These are phyloP conservation scores for Phytophthora colocasiae DNA, from an alignment of 352 stramenopile genomes.

Conservation along the genomic window DNA sequence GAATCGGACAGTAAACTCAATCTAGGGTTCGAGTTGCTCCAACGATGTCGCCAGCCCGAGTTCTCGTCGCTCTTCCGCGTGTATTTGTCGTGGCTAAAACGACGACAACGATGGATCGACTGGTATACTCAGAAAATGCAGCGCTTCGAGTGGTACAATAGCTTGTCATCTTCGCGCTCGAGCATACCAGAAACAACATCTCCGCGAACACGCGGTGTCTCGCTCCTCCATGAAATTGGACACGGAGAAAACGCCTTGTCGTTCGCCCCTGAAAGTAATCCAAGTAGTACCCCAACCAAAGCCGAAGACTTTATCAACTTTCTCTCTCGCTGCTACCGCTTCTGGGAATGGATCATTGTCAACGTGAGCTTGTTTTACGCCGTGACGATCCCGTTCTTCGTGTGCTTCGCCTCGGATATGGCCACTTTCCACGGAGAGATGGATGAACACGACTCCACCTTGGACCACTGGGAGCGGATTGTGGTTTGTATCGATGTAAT, in stretches of 20 bases:
- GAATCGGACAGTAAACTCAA: constrained; percentile 65
- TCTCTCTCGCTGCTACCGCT: constrained; percentile 50
- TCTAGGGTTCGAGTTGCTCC: constrained; percentile 59
- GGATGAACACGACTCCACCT: neutral
- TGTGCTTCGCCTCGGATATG: constrained; percentile 62
- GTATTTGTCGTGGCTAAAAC: constrained; percentile 57
- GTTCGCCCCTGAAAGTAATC: constrained; percentile 3
- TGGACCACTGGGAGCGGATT: constrained; percentile 46
- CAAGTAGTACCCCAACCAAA: constrained; percentile 24
- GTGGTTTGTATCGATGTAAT: constrained; percentile 54
- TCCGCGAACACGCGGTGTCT: neutral
- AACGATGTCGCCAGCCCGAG: constrained; percentile 60
- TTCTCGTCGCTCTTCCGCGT: constrained; percentile 61
- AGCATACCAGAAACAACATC: too few species aligned
- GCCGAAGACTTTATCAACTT: constrained; percentile 66
- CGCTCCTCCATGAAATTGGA: constrained; percentile 20
- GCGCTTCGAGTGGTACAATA: constrained; percentile 16
- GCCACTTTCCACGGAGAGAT: constrained; percentile 21
- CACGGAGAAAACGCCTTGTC: too few species aligned
- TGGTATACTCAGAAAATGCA: constrained; percentile 7
- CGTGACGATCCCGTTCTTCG: constrained; percentile 60
- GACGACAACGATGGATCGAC: constrained; percentile 13
- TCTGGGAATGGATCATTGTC: constrained; percentile 66
- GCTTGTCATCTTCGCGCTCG: constrained; percentile 10
- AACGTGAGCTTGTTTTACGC: constrained; percentile 65